These are phyloP conservation scores for Pythium apleroticum DNA, from an alignment of 352 stramenopile species.

Conservation along the genomic window DNA sequence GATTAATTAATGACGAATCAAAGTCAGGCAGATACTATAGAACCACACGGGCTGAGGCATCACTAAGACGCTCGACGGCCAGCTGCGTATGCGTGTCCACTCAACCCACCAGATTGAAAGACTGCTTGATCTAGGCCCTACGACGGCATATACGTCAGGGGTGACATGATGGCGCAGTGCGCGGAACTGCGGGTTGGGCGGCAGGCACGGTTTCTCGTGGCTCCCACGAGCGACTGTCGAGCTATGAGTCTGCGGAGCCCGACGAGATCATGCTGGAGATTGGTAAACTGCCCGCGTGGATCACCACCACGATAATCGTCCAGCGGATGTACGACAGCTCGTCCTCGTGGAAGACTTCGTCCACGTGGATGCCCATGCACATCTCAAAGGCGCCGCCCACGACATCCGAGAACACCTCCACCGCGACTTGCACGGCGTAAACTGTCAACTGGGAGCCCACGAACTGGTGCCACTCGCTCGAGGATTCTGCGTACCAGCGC, in stretches of 20 bases:
- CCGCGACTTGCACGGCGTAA: background rate
- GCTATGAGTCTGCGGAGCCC: background rate
- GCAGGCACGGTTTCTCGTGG: too few species aligned
- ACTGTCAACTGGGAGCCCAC: background rate
- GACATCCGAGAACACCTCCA: background rate
- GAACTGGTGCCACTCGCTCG: background rate
- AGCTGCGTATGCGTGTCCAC: too few species aligned
- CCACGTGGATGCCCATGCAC: background rate
- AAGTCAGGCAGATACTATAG: too few species aligned
- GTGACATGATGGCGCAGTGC: too few species aligned
- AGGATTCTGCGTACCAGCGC: background rate
- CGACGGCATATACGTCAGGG: too few species aligned
- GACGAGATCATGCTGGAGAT: background rate
- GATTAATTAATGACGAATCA: slow-evolving; percentile 2
- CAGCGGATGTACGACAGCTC: background rate
- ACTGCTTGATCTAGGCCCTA: too few species aligned
- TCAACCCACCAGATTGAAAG: too few species aligned
- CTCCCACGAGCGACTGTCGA: background rate
- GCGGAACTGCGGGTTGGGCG: too few species aligned
- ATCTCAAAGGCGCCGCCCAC: background rate
- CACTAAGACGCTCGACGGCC: too few species aligned
- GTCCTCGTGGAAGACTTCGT: background rate
- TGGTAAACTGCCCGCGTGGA: background rate
- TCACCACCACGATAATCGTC: background rate
- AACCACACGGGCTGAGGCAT: too few species aligned